Evolutionary conservation across 139 green algal species (phyloP).

Genomic region (Diplosphaera chodatii): DNA sequence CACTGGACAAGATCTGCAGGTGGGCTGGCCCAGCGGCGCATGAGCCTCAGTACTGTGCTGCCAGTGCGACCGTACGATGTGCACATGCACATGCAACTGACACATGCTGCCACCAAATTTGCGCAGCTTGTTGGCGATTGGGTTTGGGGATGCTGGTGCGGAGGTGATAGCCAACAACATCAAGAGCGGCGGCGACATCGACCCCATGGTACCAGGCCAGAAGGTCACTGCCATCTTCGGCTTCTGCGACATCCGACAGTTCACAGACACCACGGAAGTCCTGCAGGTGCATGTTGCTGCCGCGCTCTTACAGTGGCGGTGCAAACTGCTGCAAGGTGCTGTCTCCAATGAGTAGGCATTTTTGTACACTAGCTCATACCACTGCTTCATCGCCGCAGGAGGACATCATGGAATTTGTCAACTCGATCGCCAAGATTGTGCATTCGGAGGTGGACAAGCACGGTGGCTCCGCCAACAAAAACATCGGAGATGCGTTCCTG

Average conservation of each 20-base stretch:
- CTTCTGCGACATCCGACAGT: slow-evolving; percentile 96
- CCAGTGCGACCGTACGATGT: no score
- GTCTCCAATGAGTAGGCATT: no score
- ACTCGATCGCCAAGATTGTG: slow-evolving; percentile 90
- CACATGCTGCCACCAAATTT: neutral
- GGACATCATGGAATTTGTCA: slow-evolving; percentile 97
- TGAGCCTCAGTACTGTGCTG: neutral
- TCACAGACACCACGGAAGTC: slow-evolving; percentile 94
- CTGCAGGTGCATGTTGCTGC: no score
- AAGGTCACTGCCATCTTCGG: slow-evolving; percentile 87
- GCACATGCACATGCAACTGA: slow-evolving; percentile 5
- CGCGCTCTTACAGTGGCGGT: no score
- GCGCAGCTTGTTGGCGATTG: slow-evolving; percentile 72
- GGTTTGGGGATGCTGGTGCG: slow-evolving; percentile 88
- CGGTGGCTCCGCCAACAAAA: slow-evolving; percentile 94
- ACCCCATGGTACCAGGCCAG: slow-evolving; percentile 88
- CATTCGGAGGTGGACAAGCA: slow-evolving; percentile 76
- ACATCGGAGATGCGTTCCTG: slow-evolving; percentile 96
- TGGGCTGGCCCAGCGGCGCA: neutral
- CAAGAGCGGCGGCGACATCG: slow-evolving; percentile 77
- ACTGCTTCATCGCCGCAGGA: slow-evolving; percentile 43
- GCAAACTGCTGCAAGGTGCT: no score
- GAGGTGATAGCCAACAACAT: slow-evolving; percentile 96
- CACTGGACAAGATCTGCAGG: slow-evolving; percentile 83
- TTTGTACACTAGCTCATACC: no score